phyloP scores from a whole-genome alignment of 1,284 basidiomycete genomes.

The Fereydounia khargensis region DNA sequence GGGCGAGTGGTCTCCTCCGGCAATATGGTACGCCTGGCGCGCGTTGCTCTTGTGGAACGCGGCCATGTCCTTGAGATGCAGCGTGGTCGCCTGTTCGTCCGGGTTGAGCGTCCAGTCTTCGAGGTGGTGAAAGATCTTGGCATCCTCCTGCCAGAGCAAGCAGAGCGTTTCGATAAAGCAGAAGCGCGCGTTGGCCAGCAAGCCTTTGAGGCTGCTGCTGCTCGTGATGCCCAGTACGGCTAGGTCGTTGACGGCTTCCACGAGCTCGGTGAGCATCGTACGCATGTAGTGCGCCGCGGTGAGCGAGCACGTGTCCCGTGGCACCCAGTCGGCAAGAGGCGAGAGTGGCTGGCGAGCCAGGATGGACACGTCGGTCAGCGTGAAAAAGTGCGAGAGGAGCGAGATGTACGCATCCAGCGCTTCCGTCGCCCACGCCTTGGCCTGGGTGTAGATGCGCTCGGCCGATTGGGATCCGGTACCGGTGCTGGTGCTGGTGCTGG shows the following conservation, averaged over 20 bases:
- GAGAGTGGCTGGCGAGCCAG: slow-evolving; percentile 62
- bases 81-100: slow-evolving; percentile 60
- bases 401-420: slow-evolving; percentile 84
- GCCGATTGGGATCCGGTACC: not conserved
- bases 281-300: slow-evolving; percentile 78
- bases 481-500: slow-evolving; percentile 2
- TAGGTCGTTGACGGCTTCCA: slow-evolving; percentile 81
- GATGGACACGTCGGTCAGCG: slow-evolving; percentile 70
- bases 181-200: slow-evolving; percentile 83
- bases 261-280: slow-evolving; percentile 76
- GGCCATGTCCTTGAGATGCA: slow-evolving; percentile 71
- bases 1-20: slow-evolving; percentile 63
- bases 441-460: slow-evolving; percentile 75
- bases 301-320: slow-evolving; percentile 74
- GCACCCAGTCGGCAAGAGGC: slow-evolving; percentile 68
- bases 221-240: slow-evolving; percentile 70
- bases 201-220: slow-evolving; percentile 66
- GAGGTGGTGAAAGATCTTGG: slow-evolving; percentile 76
- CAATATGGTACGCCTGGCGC: slow-evolving; percentile 76
- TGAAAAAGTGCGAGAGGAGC: slow-evolving; percentile 84
- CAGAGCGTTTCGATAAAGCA: slow-evolving; percentile 80
- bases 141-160: slow-evolving; percentile 79
- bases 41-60: slow-evolving; percentile 79
- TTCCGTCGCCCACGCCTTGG: slow-evolving; percentile 84
- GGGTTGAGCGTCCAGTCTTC: slow-evolving; percentile 77